These are phyloP conservation scores for Suillus ampliporus DNA, from an alignment of 768 basidiomycete species.

Conservation along the genomic window DNA sequence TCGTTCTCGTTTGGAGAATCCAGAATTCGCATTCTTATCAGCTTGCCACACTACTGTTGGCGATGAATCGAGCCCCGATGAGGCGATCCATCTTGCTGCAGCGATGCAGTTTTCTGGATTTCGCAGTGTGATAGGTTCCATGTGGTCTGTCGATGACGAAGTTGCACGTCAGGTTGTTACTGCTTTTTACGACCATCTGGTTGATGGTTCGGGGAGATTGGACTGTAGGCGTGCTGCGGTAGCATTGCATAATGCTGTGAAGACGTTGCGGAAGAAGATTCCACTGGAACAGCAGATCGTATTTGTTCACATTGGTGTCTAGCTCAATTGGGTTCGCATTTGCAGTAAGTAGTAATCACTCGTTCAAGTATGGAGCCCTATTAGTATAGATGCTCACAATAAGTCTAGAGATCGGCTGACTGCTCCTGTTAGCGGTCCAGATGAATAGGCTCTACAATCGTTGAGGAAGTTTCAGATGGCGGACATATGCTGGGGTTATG, in stretches of 20 bases:
- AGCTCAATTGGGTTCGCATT: too few relatives aligned
- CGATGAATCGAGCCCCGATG: slow-evolving; percentile 18
- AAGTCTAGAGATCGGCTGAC: too few relatives aligned
- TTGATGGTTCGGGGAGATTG: not conserved
- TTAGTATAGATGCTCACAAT: too few relatives aligned
- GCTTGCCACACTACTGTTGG: slow-evolving; percentile 29
- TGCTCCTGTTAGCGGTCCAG: too few relatives aligned
- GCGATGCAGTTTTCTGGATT: slow-evolving; percentile 27
- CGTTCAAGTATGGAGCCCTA: too few relatives aligned
- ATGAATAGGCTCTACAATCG: too few relatives aligned
- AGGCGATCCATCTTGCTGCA: slow-evolving; percentile 27
- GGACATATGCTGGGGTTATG: too few relatives aligned
- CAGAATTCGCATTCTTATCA: slow-evolving; percentile 21
- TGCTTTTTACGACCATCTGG: slow-evolving; percentile 8
- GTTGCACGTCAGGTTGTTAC: not conserved
- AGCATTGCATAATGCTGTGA: slow-evolving; percentile 1
- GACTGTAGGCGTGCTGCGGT: slow-evolving; percentile 5
- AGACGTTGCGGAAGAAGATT: slow-evolving; percentile 3
- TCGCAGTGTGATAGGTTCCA: slow-evolving; percentile 27
- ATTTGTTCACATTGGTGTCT: slow-evolving; percentile 13
- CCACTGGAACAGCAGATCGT: slow-evolving; percentile 10
- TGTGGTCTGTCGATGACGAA: slow-evolving; percentile 22
- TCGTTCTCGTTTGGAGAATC: not conserved
- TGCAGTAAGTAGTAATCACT: too few relatives aligned
- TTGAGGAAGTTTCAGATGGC: too few relatives aligned